phyloP scores from a whole-genome alignment of 2,329 filamentous ascomycete genomes.

The Blastomyces gilchristii region DNA sequence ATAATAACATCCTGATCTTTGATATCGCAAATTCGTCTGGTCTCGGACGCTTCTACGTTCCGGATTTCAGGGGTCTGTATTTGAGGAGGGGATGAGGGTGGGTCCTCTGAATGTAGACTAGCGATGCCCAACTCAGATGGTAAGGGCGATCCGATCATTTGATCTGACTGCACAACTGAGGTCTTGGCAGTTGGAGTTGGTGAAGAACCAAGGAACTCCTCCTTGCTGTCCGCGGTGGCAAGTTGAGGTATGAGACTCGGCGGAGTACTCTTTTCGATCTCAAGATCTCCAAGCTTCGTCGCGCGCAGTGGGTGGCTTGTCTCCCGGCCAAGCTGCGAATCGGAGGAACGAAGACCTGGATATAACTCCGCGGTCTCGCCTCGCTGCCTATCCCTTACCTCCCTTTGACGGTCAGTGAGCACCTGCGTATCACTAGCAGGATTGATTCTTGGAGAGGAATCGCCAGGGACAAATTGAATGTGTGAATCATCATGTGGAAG shows the following conservation, averaged over 20 bases:
- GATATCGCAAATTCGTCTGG: neutral
- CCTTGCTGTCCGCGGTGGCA: slow-evolving; percentile 31
- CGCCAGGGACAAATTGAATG: slow-evolving; percentile 62
- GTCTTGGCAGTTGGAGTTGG: slow-evolving; percentile 39
- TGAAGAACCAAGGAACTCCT: slow-evolving; percentile 43
- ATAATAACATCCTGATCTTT: neutral
- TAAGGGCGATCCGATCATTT: slow-evolving; percentile 10
- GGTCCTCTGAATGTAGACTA: slow-evolving; percentile 18
- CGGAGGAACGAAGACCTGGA: slow-evolving; percentile 50
- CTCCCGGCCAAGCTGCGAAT: slow-evolving; percentile 13
- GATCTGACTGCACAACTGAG: slow-evolving; percentile 3
- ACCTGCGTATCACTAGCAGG: slow-evolving; percentile 53
- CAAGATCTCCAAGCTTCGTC: slow-evolving; percentile 12
- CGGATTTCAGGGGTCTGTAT: slow-evolving; percentile 5
- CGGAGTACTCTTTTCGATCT: slow-evolving; percentile 22
- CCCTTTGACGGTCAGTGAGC: slow-evolving; percentile 68
- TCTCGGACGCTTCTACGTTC: neutral
- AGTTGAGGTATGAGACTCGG: slow-evolving; percentile 35
- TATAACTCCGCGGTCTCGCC: slow-evolving; percentile 56
- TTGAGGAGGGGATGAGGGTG: slow-evolving; percentile 30
- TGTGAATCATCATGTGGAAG: slow-evolving; percentile 74
- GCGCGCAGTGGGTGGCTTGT: neutral
- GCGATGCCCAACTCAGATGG: slow-evolving; percentile 11
- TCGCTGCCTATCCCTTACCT: slow-evolving; percentile 63
- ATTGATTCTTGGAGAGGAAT: slow-evolving; percentile 46